Conservation (phyloP, 2,329 filamentous ascomycete genomes). For the Neopestalotiopsis sp. region DNA sequence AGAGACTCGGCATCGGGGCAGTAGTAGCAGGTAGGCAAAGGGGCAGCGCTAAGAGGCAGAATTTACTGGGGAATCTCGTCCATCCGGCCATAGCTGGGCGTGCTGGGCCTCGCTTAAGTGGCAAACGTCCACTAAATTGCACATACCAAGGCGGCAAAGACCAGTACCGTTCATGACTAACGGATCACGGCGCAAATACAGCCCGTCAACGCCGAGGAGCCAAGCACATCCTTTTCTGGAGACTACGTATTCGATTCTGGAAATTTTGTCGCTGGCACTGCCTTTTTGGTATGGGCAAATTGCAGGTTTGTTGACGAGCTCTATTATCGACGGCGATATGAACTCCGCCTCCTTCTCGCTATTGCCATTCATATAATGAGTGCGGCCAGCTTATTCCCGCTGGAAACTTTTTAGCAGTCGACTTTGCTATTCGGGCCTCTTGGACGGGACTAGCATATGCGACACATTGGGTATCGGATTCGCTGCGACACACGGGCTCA, state of each 20-base stretch:
- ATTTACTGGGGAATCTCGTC: neutral
- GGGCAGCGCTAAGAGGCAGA: neutral
- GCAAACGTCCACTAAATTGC: neutral
- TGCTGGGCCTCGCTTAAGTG: neutral
- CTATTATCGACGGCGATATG: neutral
- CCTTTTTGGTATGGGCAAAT: neutral
- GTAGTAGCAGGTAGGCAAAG: neutral
- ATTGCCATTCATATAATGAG: neutral
- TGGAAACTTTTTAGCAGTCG: neutral
- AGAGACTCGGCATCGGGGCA: neutral
- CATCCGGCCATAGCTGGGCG: neutral
- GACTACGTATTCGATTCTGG: neutral
- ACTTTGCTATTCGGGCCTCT: neutral
- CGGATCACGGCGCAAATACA: neutral
- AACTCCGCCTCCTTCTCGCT: no score
- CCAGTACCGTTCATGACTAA: neutral
- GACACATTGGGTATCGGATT: neutral
- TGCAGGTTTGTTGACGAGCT: neutral
- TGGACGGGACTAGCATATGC: neutral
- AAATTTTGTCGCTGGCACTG: neutral
- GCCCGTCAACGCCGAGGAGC: neutral
- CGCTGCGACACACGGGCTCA: neutral
- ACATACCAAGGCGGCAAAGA: neutral
- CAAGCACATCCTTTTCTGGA: neutral
- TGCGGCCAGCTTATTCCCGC: neutral